A percentile compares a stretch with the other conserved stretches of the same genome.
These are phyloP conservation scores for Dinochytrium kinnereticum DNA, from an alignment of 371 early-diverging fungal genomes.

Conservation along the genomic window DNA sequence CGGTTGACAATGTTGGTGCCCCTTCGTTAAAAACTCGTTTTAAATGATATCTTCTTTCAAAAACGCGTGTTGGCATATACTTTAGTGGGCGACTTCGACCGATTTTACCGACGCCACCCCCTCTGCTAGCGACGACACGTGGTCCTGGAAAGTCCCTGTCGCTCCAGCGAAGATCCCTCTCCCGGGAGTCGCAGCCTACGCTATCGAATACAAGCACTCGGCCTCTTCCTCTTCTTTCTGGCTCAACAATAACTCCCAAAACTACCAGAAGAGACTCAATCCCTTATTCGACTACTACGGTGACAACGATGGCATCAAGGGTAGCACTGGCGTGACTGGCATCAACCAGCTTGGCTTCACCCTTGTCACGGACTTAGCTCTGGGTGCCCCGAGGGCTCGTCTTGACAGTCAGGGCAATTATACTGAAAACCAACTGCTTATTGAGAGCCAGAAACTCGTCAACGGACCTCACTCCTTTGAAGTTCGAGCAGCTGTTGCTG, in stretches of 20 bases:
- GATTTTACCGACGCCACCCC: not conserved
- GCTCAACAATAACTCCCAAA: not conserved
- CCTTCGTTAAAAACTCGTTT: too few relatives aligned
- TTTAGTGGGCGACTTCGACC: constrained; percentile 6
- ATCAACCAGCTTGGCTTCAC: not conserved
- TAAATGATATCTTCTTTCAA: not conserved
- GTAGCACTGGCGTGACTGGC: not conserved
- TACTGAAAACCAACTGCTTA: not conserved
- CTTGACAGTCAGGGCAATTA: not conserved
- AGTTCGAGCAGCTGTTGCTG: not conserved
- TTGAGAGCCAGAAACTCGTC: not conserved
- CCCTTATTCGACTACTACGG: not conserved
- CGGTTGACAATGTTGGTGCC: constrained; percentile 2
- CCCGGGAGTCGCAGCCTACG: not conserved
- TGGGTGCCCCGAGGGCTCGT: not conserved
- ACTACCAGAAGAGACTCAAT: not conserved
- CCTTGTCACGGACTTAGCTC: not conserved
- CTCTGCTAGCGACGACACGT: not conserved
- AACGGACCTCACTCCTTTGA: not conserved
- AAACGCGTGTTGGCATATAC: not conserved
- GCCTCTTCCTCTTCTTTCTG: too few relatives aligned
- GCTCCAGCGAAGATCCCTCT: not conserved
- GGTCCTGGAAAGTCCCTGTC: not conserved
- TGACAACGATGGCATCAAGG: not conserved
- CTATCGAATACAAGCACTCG: not conserved